A percentile compares a stretch with the other conserved stretches of the same genome.
Conservation (phyloP, 495 filamentous ascomycete genomes). For the Aspergillus cavernicola region DNA sequence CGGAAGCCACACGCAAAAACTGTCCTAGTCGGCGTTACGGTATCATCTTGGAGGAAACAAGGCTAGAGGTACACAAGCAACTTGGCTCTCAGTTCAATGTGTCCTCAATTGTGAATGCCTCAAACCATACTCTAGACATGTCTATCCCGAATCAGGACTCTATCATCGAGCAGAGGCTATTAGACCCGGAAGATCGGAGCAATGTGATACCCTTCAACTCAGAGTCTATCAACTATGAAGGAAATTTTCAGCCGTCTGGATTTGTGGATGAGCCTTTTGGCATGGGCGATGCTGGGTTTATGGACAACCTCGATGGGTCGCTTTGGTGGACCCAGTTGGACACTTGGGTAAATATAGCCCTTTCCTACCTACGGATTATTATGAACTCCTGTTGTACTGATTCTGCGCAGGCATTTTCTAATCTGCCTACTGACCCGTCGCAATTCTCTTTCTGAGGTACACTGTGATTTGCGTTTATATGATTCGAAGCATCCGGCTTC, state of each 20-base stretch:
- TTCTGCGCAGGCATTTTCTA: conserved; percentile 24
- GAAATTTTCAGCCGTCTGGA: conserved; percentile 16
- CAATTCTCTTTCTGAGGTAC: conserved; percentile 16
- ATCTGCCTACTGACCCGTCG: conserved; percentile 24
- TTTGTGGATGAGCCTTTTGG: conserved; percentile 18
- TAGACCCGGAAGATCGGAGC: not conserved
- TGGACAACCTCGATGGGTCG: conserved; percentile 31
- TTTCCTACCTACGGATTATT: not conserved
- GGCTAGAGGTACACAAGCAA: conserved; percentile 40
- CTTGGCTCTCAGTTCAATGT: conserved; percentile 19
- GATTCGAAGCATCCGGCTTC: not conserved
- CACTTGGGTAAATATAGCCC: conserved; percentile 27
- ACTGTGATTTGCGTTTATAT: not conserved
- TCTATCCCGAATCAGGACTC: conserved; percentile 1
- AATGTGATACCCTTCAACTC: conserved; percentile 14
- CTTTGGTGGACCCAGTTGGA: conserved; percentile 37
- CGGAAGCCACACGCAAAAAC: conserved; percentile 45
- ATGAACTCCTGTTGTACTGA: not conserved
- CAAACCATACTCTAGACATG: conserved; percentile 3
- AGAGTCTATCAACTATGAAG: conserved; percentile 16
- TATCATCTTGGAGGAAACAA: conserved; percentile 47
- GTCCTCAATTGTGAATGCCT: conserved; percentile 9
- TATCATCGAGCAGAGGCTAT: not conserved
- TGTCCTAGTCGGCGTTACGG: conserved; percentile 51
- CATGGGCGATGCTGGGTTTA: conserved; percentile 23